A percentile compares a stretch with the other conserved stretches of the same genome.
Evolutionary conservation across 192 early-diverging fungal species (phyloP).

Genomic region (Coemansia sp.): DNA sequence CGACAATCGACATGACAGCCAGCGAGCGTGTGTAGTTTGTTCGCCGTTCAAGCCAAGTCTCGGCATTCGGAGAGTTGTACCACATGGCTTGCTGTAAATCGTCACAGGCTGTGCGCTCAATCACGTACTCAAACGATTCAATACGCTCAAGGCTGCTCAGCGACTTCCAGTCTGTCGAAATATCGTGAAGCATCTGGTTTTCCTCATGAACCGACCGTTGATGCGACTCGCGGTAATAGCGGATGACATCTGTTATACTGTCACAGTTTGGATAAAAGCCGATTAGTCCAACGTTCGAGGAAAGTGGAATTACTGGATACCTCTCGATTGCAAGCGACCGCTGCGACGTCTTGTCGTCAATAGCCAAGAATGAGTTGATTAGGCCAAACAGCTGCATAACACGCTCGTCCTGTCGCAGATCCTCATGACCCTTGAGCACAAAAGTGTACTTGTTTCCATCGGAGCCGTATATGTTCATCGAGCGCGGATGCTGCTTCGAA

Average conservation of each 20-base stretch:
- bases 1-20: conserved; percentile 98
- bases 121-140: conserved; percentile 92
- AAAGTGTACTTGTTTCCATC: conserved; percentile 89
- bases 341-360: conserved; percentile 84
- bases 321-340: conserved; percentile 87
- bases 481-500: conserved; percentile 88
- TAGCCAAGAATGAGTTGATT: conserved; percentile 83
- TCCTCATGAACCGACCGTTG: conserved; percentile 85
- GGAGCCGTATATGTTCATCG: conserved; percentile 76
- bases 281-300: conserved; percentile 92
- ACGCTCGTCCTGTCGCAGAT: conserved; percentile 95
- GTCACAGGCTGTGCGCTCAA: conserved; percentile 85
- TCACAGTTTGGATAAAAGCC: conserved; percentile 91
- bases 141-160: conserved; percentile 84
- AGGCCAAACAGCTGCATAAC: conserved; percentile 98
- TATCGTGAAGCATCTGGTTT: conserved; percentile 77
- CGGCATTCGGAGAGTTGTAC: conserved; percentile 93
- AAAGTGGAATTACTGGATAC: conserved; percentile 90
- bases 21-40: conserved; percentile 95
- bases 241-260: conserved; percentile 81
- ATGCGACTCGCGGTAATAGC: conserved; percentile 78
- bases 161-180: conserved; percentile 90
- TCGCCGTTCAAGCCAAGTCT: conserved; percentile 91
- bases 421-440: conserved; percentile 94
- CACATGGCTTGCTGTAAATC: conserved; percentile 92